Evolutionary conservation across 163 green algal genomes (phyloP).

Genomic region (Chlamydomonas reinhardtii): DNA sequence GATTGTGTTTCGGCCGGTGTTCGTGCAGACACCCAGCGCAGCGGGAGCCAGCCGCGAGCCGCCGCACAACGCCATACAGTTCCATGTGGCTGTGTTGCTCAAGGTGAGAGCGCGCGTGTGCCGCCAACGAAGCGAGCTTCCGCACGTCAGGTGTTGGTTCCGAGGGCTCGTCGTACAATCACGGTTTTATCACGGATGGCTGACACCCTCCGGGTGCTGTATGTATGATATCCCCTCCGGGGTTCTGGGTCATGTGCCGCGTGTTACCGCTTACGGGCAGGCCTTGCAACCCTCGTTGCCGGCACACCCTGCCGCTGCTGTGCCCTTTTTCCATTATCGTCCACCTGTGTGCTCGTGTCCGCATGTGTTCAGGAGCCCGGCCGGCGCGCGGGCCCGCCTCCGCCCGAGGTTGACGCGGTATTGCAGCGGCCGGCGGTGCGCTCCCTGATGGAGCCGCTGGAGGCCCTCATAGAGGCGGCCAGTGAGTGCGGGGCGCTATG

Average conservation of each 20-base stretch:
- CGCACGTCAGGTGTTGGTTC: too few relatives aligned
- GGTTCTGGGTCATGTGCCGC: too few relatives aligned
- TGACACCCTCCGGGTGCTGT: too few relatives aligned
- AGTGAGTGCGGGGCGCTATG: constrained; percentile 10
- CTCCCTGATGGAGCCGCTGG: constrained; percentile 32
- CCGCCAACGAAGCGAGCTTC: too few relatives aligned
- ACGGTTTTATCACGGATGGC: too few relatives aligned
- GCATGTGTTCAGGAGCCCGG: constrained; percentile 3
- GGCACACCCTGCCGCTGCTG: too few relatives aligned
- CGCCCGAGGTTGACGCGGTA: constrained; percentile 31
- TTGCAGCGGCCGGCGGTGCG: constrained; percentile 18
- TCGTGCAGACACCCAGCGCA: constrained; percentile 6
- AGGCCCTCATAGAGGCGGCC: constrained; percentile 4
- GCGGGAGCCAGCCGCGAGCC: background rate
- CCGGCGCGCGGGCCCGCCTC: background rate
- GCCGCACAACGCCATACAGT: constrained; percentile 16
- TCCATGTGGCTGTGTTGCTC: constrained; percentile 30
- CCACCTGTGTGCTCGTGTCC: too few relatives aligned
- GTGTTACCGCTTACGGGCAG: too few relatives aligned
- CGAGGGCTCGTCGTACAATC: too few relatives aligned
- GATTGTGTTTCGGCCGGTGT: constrained; percentile 43
- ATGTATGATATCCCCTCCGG: too few relatives aligned
- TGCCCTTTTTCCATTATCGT: too few relatives aligned
- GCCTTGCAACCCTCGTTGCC: too few relatives aligned
- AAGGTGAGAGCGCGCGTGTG: constrained; percentile 9